A percentile compares a stretch with the other conserved stretches of the same genome.
These are phyloP conservation scores for Suillus subalutaceus DNA, from an alignment of 768 basidiomycete genomes.

Conservation along the genomic window DNA sequence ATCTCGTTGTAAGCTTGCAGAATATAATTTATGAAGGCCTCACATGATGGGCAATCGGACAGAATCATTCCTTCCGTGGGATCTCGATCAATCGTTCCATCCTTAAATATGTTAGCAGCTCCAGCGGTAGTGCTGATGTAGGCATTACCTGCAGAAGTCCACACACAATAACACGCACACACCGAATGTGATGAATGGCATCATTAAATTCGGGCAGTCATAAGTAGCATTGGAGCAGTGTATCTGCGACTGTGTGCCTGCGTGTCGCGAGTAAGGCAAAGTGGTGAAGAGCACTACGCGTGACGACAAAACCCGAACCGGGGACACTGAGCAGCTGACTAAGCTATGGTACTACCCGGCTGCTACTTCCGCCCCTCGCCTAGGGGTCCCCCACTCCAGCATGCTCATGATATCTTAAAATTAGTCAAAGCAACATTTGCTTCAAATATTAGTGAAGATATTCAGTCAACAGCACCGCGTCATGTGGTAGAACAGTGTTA, in stretches of 20 bases:
- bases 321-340: no score
- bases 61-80: background rate
- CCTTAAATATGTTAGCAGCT: background rate
- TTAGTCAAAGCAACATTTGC: background rate
- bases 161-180: background rate
- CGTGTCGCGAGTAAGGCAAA: no score
- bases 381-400: no score
- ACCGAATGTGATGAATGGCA: background rate
- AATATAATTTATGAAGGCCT: background rate
- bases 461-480: slow-evolving; percentile 2
- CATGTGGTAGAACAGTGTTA: slow-evolving; percentile 5
- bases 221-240: background rate
- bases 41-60: background rate
- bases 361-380: no score
- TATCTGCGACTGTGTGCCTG: no score
- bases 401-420: no score
- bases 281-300: no score
- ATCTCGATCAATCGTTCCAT: background rate
- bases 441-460: slow-evolving; percentile 1
- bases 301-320: no score
- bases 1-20: background rate
- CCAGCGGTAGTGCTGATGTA: no score
- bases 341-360: no score
- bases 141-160: no score
- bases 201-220: background rate